Evolutionary conservation across 495 filamentous ascomycete genomes (phyloP), one percentile per base, ranked within the genome.

Genomic region (Cercophora samala): DNA sequence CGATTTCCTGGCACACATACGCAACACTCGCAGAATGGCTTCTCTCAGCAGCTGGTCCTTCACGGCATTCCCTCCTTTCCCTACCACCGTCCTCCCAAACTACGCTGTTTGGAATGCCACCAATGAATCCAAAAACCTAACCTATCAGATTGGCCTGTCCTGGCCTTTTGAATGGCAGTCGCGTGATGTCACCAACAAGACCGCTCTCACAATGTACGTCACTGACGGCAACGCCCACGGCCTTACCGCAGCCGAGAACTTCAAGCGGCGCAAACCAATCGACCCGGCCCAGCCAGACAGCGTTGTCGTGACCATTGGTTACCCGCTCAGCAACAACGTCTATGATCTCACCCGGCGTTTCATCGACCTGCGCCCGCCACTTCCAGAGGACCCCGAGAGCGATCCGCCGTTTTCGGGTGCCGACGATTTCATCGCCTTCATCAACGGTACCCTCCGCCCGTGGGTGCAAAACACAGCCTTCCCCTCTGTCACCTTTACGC

Each of bases 141-240:
- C 68, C 6, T 74, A 72, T 19, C 70, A 74, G 24, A 66, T 72
- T 21, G 55, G 64, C 5, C 32, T 70, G 9, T 74, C 70, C 18
- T 74, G 66, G 70, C 70, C 72, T 11, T 70, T 72, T 18, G 65
- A 59, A 21, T 72, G 68, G 70, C 62, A 65, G 5, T 69, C 69
- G 32, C 60, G 51, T 15, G 24, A 62, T 1, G 42, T 63, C 21
- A 58, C 37, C 24, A 61, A 65, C 64, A 68, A 63, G 19, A 25
- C 64, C 0, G 68, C 70, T 42, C 66, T 72, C 2, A 68, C 68
- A 37, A 65, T 70, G 64, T 73, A 73, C 60, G 67, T 71, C n/a
- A 59, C 70, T 6, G 73, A 75, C 52, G 73, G 73, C n/a, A 75
- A 71, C 59, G 73, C 73, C 8, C n/a, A 66, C 18, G 73, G 67